phyloP scores from a whole-genome alignment of 192 early-diverging fungal species.

The Coemansia umbellata region DNA sequence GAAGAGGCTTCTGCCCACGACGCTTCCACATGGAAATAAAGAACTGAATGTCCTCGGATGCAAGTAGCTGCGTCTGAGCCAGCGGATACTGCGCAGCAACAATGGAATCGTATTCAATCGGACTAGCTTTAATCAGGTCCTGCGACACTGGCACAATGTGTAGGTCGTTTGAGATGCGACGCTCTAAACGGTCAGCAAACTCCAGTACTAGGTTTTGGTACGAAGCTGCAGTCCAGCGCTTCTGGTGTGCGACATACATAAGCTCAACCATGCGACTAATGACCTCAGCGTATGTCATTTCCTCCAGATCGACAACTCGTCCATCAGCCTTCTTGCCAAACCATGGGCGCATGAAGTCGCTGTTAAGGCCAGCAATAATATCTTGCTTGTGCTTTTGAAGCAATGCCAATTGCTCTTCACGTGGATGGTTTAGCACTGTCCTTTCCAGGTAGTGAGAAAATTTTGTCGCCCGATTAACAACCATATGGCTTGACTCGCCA shows the following conservation, averaged over 20 bases:
- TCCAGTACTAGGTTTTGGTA: slow-evolving; percentile 74
- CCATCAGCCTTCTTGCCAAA: slow-evolving; percentile 80
- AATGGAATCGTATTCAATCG: slow-evolving; percentile 9
- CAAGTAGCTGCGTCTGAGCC: slow-evolving; percentile 1
- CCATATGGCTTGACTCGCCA: slow-evolving; percentile 90
- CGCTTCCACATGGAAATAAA: slow-evolving; percentile 48
- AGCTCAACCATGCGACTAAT: slow-evolving; percentile 74
- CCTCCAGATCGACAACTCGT: slow-evolving; percentile 69
- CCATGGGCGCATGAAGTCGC: slow-evolving; percentile 89
- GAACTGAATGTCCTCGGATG: slow-evolving; percentile 29
- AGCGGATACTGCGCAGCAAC: slow-evolving; percentile 8
- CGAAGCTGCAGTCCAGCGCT: slow-evolving; percentile 75
- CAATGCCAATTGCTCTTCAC: slow-evolving; percentile 72
- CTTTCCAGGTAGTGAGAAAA: slow-evolving; percentile 80
- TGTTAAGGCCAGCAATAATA: slow-evolving; percentile 82
- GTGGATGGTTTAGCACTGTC: slow-evolving; percentile 78
- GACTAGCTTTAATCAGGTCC: neutral
- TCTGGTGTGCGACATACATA: slow-evolving; percentile 65
- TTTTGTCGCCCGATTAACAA: slow-evolving; percentile 77
- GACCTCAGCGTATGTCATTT: slow-evolving; percentile 91
- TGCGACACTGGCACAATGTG: neutral
- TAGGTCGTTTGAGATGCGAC: slow-evolving; percentile 46
- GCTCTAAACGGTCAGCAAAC: slow-evolving; percentile 77
- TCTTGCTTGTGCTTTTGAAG: slow-evolving; percentile 70
- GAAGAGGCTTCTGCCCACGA: slow-evolving; percentile 78